Evolutionary conservation across 768 basidiomycete species (phyloP), one percentile per base, ranked within the genome.

Genomic region (Leccinum variicolor): DNA sequence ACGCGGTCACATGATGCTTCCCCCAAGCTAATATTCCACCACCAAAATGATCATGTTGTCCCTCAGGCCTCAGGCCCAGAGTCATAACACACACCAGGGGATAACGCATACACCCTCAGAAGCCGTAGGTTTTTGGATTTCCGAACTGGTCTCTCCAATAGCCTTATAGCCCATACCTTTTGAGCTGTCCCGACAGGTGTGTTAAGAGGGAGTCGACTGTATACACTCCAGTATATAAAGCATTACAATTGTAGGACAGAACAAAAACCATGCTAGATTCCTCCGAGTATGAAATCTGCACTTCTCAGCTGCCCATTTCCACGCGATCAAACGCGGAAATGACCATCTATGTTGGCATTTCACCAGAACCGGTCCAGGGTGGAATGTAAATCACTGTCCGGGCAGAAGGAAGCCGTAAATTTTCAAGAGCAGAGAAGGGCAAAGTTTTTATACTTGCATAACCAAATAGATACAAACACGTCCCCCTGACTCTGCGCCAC

Each of bases 301-400:
- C 66, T 72, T 77, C 69, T 79, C 71, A 68, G 68, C 72, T 70
- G 76, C 76, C 82, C 83, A 75, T 78, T 78, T 72, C 69, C 65
- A 73, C 75, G 80, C 82, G 79, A 83, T 84, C 79, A 77, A 79
- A 23, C 82, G 75, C 73, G 63, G 65, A 73, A 72, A 62, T 74
- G 69, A 79, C 50, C 76, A 52, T 85, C 59, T 52, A 55, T 89
- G 57, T 88, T 72, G 86, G 86, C 87, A 39, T 77, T 78, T 85
- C 84, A 87, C 84, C 86, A 89, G 87, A 89, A 89, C 86, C 86
- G 85, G 81, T 73, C 73, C 84, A 87, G 84, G 76, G 82, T 85
- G 72, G 77, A 72, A 75, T 72, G 73, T 74, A 45, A 68, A 45
- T 73, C 73, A 77, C 86, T 87, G 84, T 81, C 80, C 86, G 86